A percentile compares a stretch with the other conserved stretches of the same genome.
These are phyloP conservation scores for Colletotrichum sp. DNA, from an alignment of 2,329 filamentous ascomycete genomes.

Conservation along the genomic window DNA sequence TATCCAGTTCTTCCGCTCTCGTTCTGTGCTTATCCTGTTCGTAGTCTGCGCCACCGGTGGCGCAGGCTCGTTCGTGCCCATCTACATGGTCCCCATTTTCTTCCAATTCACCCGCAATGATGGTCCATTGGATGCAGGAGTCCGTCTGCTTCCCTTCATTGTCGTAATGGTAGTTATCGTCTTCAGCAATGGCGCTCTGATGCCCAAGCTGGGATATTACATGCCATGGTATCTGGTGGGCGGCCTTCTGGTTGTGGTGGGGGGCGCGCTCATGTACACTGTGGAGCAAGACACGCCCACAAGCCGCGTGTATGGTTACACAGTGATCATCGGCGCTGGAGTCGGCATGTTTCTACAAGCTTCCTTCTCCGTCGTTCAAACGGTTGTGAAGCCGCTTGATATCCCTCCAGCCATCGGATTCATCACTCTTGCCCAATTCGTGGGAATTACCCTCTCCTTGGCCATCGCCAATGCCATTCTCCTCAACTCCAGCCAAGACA, in stretches of 20 bases:
- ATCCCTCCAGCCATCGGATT: conserved; percentile 36
- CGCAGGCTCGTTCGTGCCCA: neutral
- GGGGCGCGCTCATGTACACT: conserved; percentile 34
- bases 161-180: neutral
- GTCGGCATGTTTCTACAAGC: conserved; percentile 36
- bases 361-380: conserved; percentile 38
- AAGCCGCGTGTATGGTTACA: conserved; percentile 36
- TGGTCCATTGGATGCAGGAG: neutral
- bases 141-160: neutral
- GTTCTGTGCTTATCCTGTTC: neutral
- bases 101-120: neutral
- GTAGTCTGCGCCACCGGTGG: neutral
- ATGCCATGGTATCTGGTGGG: conserved; percentile 42
- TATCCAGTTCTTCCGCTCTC: neutral
- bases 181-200: conserved; percentile 33
- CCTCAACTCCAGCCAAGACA: neutral
- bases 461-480: neutral
- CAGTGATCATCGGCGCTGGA: conserved; percentile 44
- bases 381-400: conserved; percentile 30
- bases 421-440: conserved; percentile 28
- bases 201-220: conserved; percentile 31
- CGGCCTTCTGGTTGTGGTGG: conserved; percentile 34
- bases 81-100: neutral
- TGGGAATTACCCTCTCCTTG: neutral
- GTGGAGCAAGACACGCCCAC: conserved; percentile 18